Conservation (phyloP, 805 yeast species). For the Candida argentea region DNA sequence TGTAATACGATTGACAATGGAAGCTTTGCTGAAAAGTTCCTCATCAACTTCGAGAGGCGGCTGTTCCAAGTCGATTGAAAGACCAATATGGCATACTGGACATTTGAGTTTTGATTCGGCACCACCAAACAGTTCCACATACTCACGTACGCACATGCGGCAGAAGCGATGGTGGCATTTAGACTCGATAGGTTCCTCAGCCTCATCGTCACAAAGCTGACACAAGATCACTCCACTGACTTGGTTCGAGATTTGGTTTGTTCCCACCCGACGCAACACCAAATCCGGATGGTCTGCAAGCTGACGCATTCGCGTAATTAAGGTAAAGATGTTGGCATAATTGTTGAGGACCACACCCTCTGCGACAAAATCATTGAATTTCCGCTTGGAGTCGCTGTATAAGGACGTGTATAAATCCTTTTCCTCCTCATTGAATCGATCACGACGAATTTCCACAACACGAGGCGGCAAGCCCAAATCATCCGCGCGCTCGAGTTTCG, state of each 20-base stretch:
- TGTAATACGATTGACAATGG: slow-evolving; percentile 73
- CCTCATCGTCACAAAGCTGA: slow-evolving; percentile 93
- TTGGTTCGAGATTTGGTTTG: slow-evolving; percentile 25
- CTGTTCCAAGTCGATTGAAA: slow-evolving; percentile 82
- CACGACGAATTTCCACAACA: slow-evolving; percentile 79
- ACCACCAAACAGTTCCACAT: slow-evolving; percentile 73
- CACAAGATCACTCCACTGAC: slow-evolving; percentile 60
- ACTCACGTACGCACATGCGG: slow-evolving; percentile 84
- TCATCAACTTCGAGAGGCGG: slow-evolving; percentile 71
- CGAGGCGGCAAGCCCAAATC: slow-evolving; percentile 97
- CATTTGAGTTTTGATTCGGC: slow-evolving; percentile 56
- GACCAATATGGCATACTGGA: slow-evolving; percentile 92
- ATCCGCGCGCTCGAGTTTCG: slow-evolving; percentile 93
- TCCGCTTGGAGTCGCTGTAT: slow-evolving; percentile 77
- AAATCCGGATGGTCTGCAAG: slow-evolving; percentile 97
- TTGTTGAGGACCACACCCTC: slow-evolving; percentile 95
- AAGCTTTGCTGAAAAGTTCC: slow-evolving; percentile 47
- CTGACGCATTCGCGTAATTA: slow-evolving; percentile 96
- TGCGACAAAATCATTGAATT: slow-evolving; percentile 86
- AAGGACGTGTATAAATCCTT: slow-evolving; percentile 84
- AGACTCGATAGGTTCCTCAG: slow-evolving; percentile 93
- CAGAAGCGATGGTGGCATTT: slow-evolving; percentile 93
- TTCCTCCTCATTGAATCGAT: slow-evolving; percentile 88
- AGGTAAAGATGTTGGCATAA: slow-evolving; percentile 92
- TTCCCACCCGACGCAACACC: slow-evolving; percentile 62